Evolutionary conservation across 1,284 basidiomycete species (phyloP).

Genomic region (Ustilago xerochloae): DNA sequence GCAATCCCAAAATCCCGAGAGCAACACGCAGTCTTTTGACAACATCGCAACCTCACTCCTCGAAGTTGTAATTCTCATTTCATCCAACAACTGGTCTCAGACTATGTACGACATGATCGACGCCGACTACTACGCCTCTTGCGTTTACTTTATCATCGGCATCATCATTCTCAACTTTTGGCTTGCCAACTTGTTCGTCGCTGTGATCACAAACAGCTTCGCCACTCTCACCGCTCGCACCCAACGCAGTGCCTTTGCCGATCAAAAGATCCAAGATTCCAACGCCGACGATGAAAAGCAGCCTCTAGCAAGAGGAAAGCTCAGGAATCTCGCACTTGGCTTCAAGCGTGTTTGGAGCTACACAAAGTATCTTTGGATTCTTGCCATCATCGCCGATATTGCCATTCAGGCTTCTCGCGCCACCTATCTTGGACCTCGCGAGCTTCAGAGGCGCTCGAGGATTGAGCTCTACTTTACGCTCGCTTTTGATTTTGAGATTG

Average conservation of each 20-base stretch:
- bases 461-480: constrained; percentile 84
- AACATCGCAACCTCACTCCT: constrained; percentile 84
- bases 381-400: constrained; percentile 74
- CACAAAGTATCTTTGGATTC: constrained; percentile 71
- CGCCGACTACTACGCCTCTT: constrained; percentile 87
- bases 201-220: constrained; percentile 95
- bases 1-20: constrained; percentile 74
- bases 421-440: constrained; percentile 66
- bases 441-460: constrained; percentile 66
- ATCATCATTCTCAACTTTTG: constrained; percentile 67
- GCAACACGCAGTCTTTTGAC: constrained; percentile 84
- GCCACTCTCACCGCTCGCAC: constrained; percentile 88
- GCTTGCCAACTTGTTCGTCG: constrained; percentile 91
- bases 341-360: constrained; percentile 63
- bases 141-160: constrained; percentile 86
- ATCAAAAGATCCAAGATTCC: constrained; percentile 63
- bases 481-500: constrained; percentile 88
- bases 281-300: constrained; percentile 18
- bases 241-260: constrained; percentile 90
- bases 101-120: constrained; percentile 93
- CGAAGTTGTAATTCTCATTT: constrained; percentile 87
- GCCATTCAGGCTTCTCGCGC: constrained; percentile 82
- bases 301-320: constrained; percentile 11
- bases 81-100: constrained; percentile 71
- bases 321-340: constrained; percentile 52